phyloP scores from a whole-genome alignment of 176 grass and related monocot genomes.

The Urochloa ruziziensis region DNA sequence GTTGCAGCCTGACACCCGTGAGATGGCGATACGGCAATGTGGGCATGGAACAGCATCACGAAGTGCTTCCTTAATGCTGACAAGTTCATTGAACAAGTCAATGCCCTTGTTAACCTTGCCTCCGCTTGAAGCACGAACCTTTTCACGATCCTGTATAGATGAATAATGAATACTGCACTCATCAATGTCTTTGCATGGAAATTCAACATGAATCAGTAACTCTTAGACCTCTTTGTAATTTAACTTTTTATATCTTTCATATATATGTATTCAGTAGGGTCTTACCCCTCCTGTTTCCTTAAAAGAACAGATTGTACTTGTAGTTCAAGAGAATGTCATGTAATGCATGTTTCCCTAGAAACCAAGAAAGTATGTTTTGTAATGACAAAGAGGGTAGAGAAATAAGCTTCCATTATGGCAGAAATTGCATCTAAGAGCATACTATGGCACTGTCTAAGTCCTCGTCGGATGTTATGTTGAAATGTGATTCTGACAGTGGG shows the following conservation, averaged over 20 bases:
- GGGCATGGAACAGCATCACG: slow-evolving; percentile 48
- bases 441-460: neutral
- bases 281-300: too few species aligned
- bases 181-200: neutral
- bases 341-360: too few species aligned
- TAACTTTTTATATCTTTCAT: too few species aligned
- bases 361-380: neutral
- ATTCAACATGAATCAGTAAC: neutral
- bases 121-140: neutral
- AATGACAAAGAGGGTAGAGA: neutral
- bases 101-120: neutral
- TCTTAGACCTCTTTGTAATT: too few species aligned
- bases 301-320: neutral
- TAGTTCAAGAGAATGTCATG: neutral
- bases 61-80: slow-evolving; percentile 41
- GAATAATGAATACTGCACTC: neutral
- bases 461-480: neutral
- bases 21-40: slow-evolving; percentile 42
- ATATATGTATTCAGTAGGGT: too few species aligned
- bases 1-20: slow-evolving; percentile 52
- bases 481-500: neutral
- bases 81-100: slow-evolving; percentile 41
- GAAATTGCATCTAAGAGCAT: neutral
- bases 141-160: slow-evolving; percentile 32
- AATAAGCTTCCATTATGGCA: neutral